Base-by-base conservation (phyloP, 371 early-diverging fungal species). In the Chytridium lagenaria region DNA sequence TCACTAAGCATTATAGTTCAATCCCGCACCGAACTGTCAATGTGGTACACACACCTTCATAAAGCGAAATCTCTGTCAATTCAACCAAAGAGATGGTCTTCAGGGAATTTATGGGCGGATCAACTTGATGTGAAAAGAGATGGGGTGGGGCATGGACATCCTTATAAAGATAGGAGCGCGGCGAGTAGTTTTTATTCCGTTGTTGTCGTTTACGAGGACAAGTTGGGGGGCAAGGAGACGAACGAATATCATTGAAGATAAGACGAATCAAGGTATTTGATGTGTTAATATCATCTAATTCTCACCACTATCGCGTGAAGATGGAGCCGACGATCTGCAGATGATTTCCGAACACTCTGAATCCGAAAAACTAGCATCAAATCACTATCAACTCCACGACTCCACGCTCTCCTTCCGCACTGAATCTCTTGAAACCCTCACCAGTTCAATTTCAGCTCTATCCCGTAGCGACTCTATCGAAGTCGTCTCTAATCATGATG, bases 31-130 rank as follows among this genome's bases (percentile, higher is more conserved):
- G 57, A 55, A 23, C 57, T 55, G 7, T 55, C 57, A 7, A 7
- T 55, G 23, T 55, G 57, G 57, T 55, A 55, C 30, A 55, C 57
- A 10, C 57, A 55, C 26, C 57, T 55, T 23, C 57, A 55, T 23
- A 55, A 55, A 26, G 57, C 57, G 30, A 55, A 55, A 23, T 19
- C 57, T 7, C 26, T 55, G 23, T 55, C 57, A 10, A 26, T 30
- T 10, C 57, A 55, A 23, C 57, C 57, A 10, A 55, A 55, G 57
- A 7, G 57, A 30, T 55, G 57, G 57, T 55, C 57, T 7, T 55
- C 57, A 10, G 57, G 57, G 30, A 55, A 55, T 23, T 30, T 55
- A 30, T 55, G 57, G 57, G 57, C 57, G 10, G 57, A 55, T 23
- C 57, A 55, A 26, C 57, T 55, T 7, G 57, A 55, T 30, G 26